Evolutionary conservation across 1,284 basidiomycete genomes (phyloP), one percentile per base, ranked within the genome.

Genomic region (Tilletia horrida): DNA sequence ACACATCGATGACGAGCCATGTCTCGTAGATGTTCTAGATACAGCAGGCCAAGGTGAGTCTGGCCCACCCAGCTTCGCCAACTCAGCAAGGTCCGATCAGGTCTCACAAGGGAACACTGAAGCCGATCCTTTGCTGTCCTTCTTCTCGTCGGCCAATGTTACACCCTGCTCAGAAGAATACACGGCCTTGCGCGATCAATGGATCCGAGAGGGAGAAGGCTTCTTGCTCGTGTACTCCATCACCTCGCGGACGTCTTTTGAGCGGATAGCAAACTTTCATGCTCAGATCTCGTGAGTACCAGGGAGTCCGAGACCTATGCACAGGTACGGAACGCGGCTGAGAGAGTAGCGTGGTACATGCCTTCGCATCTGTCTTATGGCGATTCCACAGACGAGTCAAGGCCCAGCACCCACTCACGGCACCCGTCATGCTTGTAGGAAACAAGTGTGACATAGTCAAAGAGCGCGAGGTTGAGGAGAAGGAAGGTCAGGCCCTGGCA

Each of bases 401-500:
- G 67, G 78, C 79, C 44, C 73, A 83, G 66, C 82, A 83, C 61
- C 79, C 74, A 68, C 73, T 79, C 68, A 79, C 74, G 3, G 79
- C 83, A 7, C 92, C 92, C 9, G 90, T 94, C 73, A 90, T 93
- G 44, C 86, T 93, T 13, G 91, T 92, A 18, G 92, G 92, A 52
- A 93, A 92, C 65, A 94, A 94, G 82, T 86, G 91, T 68, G 92
- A 94, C 82, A 87, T 93, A 65, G 85, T 86, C 43, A 87, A 86
- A 69, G 91, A 93, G 82, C 87, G 92, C 35, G 90, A 92, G 77
- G 91, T 94, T 8, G 72, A 70, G 7, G 74, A 68, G 55, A 76
- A 82, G 29, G 82, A 83, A 55, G 83, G 82, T 1, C 70, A 73
- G 31, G 77, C 78, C 18, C 59, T 83, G 4, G 83, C 83, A 42